phyloP scores from a whole-genome alignment of 1,284 basidiomycete species.

The Mycena sp. region DNA sequence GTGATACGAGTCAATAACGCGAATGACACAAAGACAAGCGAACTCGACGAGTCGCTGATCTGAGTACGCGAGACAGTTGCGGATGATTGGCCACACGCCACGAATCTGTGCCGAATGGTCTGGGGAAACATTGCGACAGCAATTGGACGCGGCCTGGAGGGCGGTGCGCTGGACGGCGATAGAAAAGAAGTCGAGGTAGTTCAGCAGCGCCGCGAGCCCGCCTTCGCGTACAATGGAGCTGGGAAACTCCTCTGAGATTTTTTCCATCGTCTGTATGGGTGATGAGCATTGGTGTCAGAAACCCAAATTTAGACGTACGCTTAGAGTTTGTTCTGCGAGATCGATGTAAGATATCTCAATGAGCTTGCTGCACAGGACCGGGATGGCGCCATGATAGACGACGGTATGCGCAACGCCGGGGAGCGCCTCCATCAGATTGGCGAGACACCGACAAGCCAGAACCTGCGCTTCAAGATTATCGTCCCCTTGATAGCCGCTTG shows the following conservation, averaged over 20 bases:
- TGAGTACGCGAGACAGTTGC: constrained; percentile 89
- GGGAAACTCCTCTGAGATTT: constrained; percentile 96
- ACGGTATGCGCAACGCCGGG: constrained; percentile 95
- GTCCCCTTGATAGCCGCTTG: constrained; percentile 77
- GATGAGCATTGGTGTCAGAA: constrained; percentile 35
- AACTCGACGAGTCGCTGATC: constrained; percentile 96
- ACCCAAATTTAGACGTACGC: constrained; percentile 66
- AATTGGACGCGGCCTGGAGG: constrained; percentile 95
- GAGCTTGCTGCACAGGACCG: constrained; percentile 93
- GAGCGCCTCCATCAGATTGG: constrained; percentile 96
- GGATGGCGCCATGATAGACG: constrained; percentile 95
- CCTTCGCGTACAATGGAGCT: constrained; percentile 94
- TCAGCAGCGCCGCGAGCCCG: constrained; percentile 89
- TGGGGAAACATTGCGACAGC: constrained; percentile 88
- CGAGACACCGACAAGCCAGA: constrained; percentile 92
- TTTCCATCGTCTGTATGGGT: constrained; percentile 85
- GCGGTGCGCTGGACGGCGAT: constrained; percentile 96
- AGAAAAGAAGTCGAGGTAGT: constrained; percentile 96
- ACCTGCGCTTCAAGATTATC: constrained; percentile 93
- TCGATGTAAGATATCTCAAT: constrained; percentile 97
- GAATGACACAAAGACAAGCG: constrained; percentile 91
- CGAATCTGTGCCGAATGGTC: constrained; percentile 90
- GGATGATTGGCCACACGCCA: constrained; percentile 91
- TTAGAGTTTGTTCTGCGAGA: constrained; percentile 94
- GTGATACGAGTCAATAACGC: constrained; percentile 90